phyloP scores from a whole-genome alignment of 176 grass and related monocot genomes.

The Chrysopogon serrulatus region DNA sequence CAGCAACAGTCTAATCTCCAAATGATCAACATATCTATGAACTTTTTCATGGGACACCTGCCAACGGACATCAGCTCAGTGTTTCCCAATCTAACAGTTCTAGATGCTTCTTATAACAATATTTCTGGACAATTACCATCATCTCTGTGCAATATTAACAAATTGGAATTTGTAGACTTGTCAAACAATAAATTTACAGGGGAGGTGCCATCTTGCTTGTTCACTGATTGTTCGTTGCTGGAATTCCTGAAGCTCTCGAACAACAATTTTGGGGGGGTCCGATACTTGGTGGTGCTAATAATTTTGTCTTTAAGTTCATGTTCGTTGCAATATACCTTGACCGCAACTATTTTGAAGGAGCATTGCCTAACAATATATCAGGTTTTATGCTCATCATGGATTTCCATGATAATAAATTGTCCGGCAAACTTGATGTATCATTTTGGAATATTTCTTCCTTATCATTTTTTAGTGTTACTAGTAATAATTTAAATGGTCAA shows the following conservation, averaged over 20 bases:
- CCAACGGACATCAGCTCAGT: background rate
- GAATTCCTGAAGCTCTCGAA: background rate
- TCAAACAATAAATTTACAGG: constrained; percentile 22
- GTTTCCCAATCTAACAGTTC: background rate
- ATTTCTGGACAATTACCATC: background rate
- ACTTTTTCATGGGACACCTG: background rate
- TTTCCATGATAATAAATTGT: background rate
- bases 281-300: background rate
- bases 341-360: background rate
- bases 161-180: background rate
- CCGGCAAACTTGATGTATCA: background rate
- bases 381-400: background rate
- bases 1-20: background rate
- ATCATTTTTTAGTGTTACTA: background rate
- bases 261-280: background rate
- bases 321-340: background rate
- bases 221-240: accelerated
- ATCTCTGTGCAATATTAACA: background rate
- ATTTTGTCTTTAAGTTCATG: accelerated
- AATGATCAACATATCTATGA: constrained; percentile 18
- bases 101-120: constrained; percentile 18
- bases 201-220: background rate
- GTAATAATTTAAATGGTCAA: background rate
- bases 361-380: background rate
- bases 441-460: background rate